Percentiles rank a stretch among this genome's conserved stretches.
phyloP scores from a whole-genome alignment of 441 rosid species.

The Jatropha podagrica region DNA sequence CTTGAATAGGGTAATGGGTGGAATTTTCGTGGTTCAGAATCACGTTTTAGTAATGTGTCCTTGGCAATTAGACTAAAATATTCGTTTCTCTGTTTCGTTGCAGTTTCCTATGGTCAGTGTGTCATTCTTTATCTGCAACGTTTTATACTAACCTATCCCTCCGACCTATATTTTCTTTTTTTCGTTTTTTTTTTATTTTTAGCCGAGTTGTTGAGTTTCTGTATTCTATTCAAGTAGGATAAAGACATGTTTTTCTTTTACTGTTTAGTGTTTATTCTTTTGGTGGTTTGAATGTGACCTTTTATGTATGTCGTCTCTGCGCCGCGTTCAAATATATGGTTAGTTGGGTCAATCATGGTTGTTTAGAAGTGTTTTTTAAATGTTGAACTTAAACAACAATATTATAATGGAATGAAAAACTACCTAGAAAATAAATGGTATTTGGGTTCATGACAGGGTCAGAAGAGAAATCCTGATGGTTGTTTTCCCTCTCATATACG shows the following conservation, averaged over 20 bases:
- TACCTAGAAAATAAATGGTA: too few relatives aligned
- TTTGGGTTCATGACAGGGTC: too few relatives aligned
- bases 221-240: background rate
- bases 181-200: background rate
- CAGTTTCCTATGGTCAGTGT: conserved; percentile 23
- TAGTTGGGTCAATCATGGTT: background rate
- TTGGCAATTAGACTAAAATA: background rate
- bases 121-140: conserved; percentile 10
- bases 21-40: background rate
- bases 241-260: background rate
- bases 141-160: conserved; percentile 11
- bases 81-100: conserved; percentile 13
- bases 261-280: background rate
- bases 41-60: conserved; percentile 16
- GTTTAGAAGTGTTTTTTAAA: background rate
- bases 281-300: background rate
- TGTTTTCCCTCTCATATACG: too few relatives aligned
- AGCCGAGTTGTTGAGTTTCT: background rate
- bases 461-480: too few relatives aligned
- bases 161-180: background rate
- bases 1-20: background rate
- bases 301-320: background rate
- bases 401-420: too few relatives aligned
- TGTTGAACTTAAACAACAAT: background rate
- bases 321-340: background rate